Evolutionary conservation across 768 basidiomycete species (phyloP).

Genomic region (Rossbeevera mucosa): DNA sequence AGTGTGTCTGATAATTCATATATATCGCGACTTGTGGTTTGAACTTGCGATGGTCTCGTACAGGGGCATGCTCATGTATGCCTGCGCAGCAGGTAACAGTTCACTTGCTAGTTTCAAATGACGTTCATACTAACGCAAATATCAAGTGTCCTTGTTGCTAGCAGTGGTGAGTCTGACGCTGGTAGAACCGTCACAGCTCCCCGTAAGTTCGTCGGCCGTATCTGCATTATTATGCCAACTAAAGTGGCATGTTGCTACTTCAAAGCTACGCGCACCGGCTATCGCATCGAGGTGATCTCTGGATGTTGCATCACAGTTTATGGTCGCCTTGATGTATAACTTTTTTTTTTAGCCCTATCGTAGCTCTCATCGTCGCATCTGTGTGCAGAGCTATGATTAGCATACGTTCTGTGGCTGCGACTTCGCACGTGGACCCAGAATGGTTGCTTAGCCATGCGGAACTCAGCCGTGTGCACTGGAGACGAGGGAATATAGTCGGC

Average conservation of each 20-base stretch:
- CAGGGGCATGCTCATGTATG: constrained; percentile 24
- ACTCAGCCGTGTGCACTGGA: constrained; percentile 41
- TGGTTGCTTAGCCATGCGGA: constrained; percentile 45
- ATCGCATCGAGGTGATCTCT: not conserved
- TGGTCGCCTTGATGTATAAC: too few species aligned
- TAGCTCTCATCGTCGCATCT: constrained; percentile 19
- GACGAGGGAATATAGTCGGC: constrained; percentile 32
- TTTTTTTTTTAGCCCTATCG: not conserved
- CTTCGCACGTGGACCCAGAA: constrained; percentile 37
- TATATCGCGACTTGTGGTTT: not conserved
- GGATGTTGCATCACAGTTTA: not conserved
- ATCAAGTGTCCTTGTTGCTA: not conserved
- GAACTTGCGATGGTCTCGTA: not conserved
- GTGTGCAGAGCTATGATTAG: constrained; percentile 38
- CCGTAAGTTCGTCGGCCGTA: not conserved
- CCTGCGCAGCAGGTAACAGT: constrained; percentile 15
- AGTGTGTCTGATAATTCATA: constrained; percentile 5
- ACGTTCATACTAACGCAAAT: not conserved
- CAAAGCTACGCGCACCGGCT: not conserved
- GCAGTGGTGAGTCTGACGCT: not conserved
- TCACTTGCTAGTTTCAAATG: not conserved
- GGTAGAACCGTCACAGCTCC: not conserved
- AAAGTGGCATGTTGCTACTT: not conserved
- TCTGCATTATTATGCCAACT: not conserved
- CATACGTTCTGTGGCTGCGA: constrained; percentile 40